Evolutionary conservation across 805 yeast genomes (phyloP).

Genomic region (Candida mattraensis): DNA sequence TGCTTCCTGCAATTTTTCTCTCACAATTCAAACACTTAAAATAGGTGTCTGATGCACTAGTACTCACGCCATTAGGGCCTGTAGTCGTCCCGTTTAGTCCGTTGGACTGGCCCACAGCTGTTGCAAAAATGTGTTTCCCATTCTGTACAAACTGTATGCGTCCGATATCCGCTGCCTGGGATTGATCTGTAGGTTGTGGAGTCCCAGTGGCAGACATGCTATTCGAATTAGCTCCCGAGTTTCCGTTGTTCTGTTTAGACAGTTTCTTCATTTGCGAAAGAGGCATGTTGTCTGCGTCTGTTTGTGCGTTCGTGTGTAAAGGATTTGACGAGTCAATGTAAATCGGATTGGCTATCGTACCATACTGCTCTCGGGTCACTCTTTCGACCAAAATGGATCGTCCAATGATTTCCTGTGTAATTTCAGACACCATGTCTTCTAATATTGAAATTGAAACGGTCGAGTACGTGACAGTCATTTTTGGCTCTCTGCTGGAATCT

Average conservation of each 20-base stretch:
- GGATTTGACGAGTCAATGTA: slow-evolving; percentile 21
- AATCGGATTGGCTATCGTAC: slow-evolving; percentile 28
- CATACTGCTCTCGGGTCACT: slow-evolving; percentile 31
- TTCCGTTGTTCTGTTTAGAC: slow-evolving; percentile 8
- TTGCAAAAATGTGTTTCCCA: slow-evolving; percentile 33
- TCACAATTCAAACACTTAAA: slow-evolving; percentile 80
- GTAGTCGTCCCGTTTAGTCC: slow-evolving; percentile 14
- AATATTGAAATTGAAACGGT: slow-evolving; percentile 32
- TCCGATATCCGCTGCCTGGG: slow-evolving; percentile 30
- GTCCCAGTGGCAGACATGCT: slow-evolving; percentile 22
- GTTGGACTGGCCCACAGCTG: slow-evolving; percentile 10
- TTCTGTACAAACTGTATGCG: slow-evolving; percentile 27
- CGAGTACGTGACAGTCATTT: slow-evolving; percentile 28
- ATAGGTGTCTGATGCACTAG: slow-evolving; percentile 41
- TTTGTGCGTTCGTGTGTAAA: neutral
- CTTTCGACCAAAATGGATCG: slow-evolving; percentile 33
- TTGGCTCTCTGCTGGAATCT: too few species aligned
- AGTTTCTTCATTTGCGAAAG: slow-evolving; percentile 14
- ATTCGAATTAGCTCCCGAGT: slow-evolving; percentile 13
- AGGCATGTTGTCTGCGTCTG: slow-evolving; percentile 13
- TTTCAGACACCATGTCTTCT: slow-evolving; percentile 35
- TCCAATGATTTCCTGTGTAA: slow-evolving; percentile 34
- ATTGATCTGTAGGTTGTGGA: slow-evolving; percentile 22
- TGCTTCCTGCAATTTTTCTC: slow-evolving; percentile 82
- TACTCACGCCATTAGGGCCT: slow-evolving; percentile 3